A percentile compares a stretch with the other conserved stretches of the same genome.
Conservation (phyloP, 2,329 filamentous ascomycete species). For the Westerdykella aurantiaca region DNA sequence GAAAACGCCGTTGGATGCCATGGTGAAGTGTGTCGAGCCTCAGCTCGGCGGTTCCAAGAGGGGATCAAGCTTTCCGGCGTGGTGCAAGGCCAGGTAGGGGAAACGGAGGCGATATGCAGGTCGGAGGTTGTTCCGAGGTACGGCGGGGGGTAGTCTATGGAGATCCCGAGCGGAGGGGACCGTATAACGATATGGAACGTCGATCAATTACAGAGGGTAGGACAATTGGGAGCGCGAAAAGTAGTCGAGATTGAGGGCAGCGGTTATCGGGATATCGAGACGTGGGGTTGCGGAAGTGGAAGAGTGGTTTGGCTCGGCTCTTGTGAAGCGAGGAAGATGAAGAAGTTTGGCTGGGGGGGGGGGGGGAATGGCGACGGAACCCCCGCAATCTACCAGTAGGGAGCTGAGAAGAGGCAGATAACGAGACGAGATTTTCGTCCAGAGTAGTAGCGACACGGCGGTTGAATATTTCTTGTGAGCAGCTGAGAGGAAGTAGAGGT, state of each 20-base stretch:
- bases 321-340: slow-evolving; percentile 27
- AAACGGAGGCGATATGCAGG: slow-evolving; percentile 1
- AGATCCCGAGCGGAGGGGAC: too few relatives aligned
- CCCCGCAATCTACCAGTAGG: slow-evolving; percentile 3
- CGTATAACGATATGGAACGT: too few relatives aligned
- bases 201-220: too few relatives aligned
- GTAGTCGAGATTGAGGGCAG: slow-evolving; percentile 7
- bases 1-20: slow-evolving; percentile 33
- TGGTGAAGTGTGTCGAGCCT: slow-evolving; percentile 19
- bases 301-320: slow-evolving; percentile 25
- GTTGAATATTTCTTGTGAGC: too few relatives aligned
- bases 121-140: not conserved
- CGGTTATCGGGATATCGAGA: slow-evolving; percentile 17
- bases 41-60: slow-evolving; percentile 18
- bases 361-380: too few relatives aligned
- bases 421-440: too few relatives aligned
- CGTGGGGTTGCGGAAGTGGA: slow-evolving; percentile 25
- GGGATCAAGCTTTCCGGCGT: slow-evolving; percentile 10
- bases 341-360: too few relatives aligned
- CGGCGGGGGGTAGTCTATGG: too few relatives aligned
- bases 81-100: not conserved
- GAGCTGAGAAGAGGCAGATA: slow-evolving; percentile 10
- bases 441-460: too few relatives aligned
- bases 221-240: slow-evolving; percentile 8
- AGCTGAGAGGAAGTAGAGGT: too few relatives aligned